Base-by-base conservation (phyloP, 495 filamentous ascomycete species). In the Penicillium malachiteum region DNA sequence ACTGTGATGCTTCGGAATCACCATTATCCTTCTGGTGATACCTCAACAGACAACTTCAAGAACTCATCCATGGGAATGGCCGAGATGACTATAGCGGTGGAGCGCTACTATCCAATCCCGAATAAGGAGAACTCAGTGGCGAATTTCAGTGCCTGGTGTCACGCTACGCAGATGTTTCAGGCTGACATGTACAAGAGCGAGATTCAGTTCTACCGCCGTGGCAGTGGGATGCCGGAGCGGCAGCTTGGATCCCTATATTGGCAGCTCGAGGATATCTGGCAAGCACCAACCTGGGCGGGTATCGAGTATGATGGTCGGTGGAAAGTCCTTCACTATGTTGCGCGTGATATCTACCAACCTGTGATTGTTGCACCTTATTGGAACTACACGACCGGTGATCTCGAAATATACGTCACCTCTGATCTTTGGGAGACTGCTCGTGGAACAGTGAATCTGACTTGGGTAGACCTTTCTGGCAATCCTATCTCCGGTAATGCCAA, bases 181-280 rank as follows among this genome's bases (percentile, higher is more conserved):
- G 84, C 85, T 1, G 85, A 87, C 56, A 78, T 82, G 61, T 87
- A 87, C 69, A 81, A 78, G 42, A 77, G 71, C 57, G 72, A 88
- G 63, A 87, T 87, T 35, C 77, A 82, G 43, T 87, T 82, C 71
- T 87, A 88, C 60, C 84, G 85, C 5, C 75, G 81, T 17, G 85
- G 84, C 7, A 82, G 79, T 40, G 84, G 84, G 1, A 65, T 76
- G 62, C 82, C 81, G 0, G 77, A 87, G 43, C 74, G 81, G 4
- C 84, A 87, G 62, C 72, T 87, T 1, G 86, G 86, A 0, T 78
- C 77, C 5, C 63, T 88, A 7, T 88, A 88, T 64, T 88, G 86
- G 86, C 85, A 88, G 64, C 70, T 88, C 1, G 82, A 88, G 55
- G 85, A 87, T 67, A 82, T 87, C 60, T 87, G 85, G 85, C 82